A percentile compares a stretch with the other conserved stretches of the same genome.
phyloP scores from a whole-genome alignment of 306 rosid species.

The Rosa chinensis region DNA sequence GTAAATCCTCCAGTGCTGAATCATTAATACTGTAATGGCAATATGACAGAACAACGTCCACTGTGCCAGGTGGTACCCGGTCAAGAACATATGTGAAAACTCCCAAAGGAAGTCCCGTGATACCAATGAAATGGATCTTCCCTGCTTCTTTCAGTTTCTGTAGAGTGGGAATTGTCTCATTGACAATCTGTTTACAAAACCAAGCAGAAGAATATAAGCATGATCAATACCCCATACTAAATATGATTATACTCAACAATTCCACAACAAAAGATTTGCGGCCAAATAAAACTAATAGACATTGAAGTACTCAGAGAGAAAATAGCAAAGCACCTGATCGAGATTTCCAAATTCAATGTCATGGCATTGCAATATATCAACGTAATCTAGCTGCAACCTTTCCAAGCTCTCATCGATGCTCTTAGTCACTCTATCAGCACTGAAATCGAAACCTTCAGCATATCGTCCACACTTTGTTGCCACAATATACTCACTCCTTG shows the following conservation, averaged over 20 bases:
- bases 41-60: slow-evolving; percentile 83
- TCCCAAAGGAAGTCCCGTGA: slow-evolving; percentile 82
- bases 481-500: slow-evolving; percentile 69
- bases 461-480: slow-evolving; percentile 93
- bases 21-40: slow-evolving; percentile 80
- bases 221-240: neutral
- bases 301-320: neutral
- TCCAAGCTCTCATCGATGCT: slow-evolving; percentile 91
- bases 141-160: slow-evolving; percentile 77
- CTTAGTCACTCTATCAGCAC: slow-evolving; percentile 77
- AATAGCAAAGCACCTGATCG: slow-evolving; percentile 55
- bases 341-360: slow-evolving; percentile 88
- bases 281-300: neutral
- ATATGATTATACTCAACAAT: neutral
- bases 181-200: slow-evolving; percentile 56
- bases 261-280: neutral
- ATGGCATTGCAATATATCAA: slow-evolving; percentile 90
- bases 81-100: slow-evolving; percentile 80
- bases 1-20: slow-evolving; percentile 68
- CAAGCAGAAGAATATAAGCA: slow-evolving; percentile 15
- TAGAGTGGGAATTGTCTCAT: slow-evolving; percentile 87
- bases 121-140: slow-evolving; percentile 80
- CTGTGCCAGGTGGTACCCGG: slow-evolving; percentile 68
- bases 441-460: slow-evolving; percentile 78
- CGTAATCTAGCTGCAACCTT: slow-evolving; percentile 83